Base-by-base conservation (phyloP, 331 rosid species). In the Malus hybrid region DNA sequence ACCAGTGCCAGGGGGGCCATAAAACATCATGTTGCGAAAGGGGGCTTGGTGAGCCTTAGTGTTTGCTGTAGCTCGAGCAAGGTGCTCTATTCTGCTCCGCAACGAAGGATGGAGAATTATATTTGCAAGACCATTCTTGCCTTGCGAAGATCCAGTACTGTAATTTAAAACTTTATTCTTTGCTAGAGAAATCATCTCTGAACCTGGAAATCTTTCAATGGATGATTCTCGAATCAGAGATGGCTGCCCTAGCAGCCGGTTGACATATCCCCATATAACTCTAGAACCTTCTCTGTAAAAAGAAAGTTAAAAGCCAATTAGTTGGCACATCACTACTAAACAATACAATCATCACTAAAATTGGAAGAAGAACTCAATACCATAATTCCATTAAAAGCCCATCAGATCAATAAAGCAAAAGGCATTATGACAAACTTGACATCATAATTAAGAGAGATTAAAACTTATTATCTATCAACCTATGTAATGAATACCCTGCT, bases 1-100 rank as follows among this genome's bases (percentile, higher is more conserved):
- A 63, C 99, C 99, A 29, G 99, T 92, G 59, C 99, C 98, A 64
- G 99, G 98, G 66, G 93, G 99, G 55, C 98, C 98, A 86, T 95
- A 90, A 78, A 95, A 95, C 67, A 95, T 86, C 98, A 95, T 90
- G 76, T 92, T 92, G 55, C 96, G 97, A 70, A 95, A 95, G 59
- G 99, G 98, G 48, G 99, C 98, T 79, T 92, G 91, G 82, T 92
- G 97, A 74, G 87, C 72, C 87, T 95, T 95, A 56, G 97, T 95
- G 81, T 95, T 95, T 76, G 91, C 82, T 74, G 99, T 92, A 33
- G 98, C 97, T 56, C 93, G 85, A 6, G 99, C 93, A 81, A 95
- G 98, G 71, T 90, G 93, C 79, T 82, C 91, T 72, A 95, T 92
- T 86, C 99, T 89, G 87, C 80, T 90, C 81, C 84, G 81, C 67